These are phyloP conservation scores for Ascodesmis nigricans DNA, from an alignment of 495 filamentous ascomycete species.

Conservation along the genomic window DNA sequence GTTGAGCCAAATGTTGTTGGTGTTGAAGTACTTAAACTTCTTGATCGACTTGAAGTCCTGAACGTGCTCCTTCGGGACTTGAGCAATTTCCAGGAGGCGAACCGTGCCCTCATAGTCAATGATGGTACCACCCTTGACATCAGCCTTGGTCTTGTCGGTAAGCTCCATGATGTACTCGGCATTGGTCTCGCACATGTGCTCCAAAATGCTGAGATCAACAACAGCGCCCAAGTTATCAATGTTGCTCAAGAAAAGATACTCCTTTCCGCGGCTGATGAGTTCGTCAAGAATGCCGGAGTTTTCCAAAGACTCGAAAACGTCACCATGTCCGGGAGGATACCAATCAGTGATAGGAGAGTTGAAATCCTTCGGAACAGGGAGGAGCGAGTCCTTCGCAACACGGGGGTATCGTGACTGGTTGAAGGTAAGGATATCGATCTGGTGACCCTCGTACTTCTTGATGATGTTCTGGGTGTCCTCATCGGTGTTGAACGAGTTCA, in stretches of 20 bases:
- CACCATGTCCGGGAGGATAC: conserved; percentile 98
- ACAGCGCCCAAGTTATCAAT: conserved; percentile 97
- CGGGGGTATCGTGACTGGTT: conserved; percentile 98
- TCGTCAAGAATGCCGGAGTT: conserved; percentile 97
- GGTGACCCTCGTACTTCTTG: conserved; percentile 99
- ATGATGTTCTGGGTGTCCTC: conserved; percentile 96
- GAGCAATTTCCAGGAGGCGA: conserved; percentile 91
- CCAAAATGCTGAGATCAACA: conserved; percentile 87
- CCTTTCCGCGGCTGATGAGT: conserved; percentile 78
- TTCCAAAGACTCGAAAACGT: conserved; percentile 98
- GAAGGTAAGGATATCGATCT: conserved; percentile 98
- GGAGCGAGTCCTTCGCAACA: conserved; percentile 91
- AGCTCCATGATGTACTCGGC: conserved; percentile 99
- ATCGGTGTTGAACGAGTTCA: conserved; percentile 99
- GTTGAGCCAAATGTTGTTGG: conserved; percentile 99
- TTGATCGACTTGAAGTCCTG: conserved; percentile 99
- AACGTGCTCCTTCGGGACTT: conserved; percentile 98
- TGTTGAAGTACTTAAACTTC: conserved; percentile 99
- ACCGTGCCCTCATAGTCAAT: conserved; percentile 96
- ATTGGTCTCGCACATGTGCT: conserved; percentile 94
- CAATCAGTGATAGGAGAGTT: conserved; percentile 83
- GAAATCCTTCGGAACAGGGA: conserved; percentile 79
- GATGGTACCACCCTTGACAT: conserved; percentile 99
- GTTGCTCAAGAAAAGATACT: conserved; percentile 98
- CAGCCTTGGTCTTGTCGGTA: conserved; percentile 99